Conservation (phyloP, 2,329 filamentous ascomycete species). For the Aspergillus puulaauensis region DNA sequence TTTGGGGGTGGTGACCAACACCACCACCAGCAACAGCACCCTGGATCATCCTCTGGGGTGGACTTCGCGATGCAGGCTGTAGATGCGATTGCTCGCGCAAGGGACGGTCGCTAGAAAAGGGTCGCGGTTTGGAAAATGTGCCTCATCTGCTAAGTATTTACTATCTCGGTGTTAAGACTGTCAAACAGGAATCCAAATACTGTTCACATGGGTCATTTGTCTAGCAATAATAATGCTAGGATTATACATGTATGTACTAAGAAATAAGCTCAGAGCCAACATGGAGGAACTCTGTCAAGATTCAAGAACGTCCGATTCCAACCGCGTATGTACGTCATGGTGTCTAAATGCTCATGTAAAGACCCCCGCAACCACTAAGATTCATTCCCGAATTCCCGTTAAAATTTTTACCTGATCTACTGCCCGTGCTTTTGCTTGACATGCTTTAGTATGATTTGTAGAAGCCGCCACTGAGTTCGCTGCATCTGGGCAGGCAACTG, state of each 20-base stretch:
- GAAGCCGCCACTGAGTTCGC: not conserved
- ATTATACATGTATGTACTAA: not conserved
- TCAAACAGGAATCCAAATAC: not conserved
- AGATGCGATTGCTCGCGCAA: conserved; percentile 22
- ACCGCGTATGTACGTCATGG: not conserved
- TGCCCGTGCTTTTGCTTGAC: not conserved
- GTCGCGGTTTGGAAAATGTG: not conserved
- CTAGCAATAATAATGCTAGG: not conserved
- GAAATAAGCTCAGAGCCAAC: not conserved
- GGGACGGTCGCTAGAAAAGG: conserved; percentile 2
- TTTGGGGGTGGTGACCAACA: conserved; percentile 27
- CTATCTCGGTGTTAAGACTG: not conserved
- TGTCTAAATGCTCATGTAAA: not conserved
- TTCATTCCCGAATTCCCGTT: not conserved
- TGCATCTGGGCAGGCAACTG: not conserved
- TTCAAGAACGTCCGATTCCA: not conserved
- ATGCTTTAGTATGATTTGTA: not conserved
- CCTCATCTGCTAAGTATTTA: not conserved
- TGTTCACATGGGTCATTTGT: not conserved
- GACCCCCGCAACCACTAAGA: not conserved
- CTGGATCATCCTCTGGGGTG: conserved; percentile 26
- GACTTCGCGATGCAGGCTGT: conserved; percentile 30
- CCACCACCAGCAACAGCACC: conserved; percentile 20
- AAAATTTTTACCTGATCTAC: not conserved
- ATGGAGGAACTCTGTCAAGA: not conserved